Percentiles rank a stretch among this genome's conserved stretches.
Conservation (phyloP, 2,329 filamentous ascomycete species). For the Colletotrichum sp. region DNA sequence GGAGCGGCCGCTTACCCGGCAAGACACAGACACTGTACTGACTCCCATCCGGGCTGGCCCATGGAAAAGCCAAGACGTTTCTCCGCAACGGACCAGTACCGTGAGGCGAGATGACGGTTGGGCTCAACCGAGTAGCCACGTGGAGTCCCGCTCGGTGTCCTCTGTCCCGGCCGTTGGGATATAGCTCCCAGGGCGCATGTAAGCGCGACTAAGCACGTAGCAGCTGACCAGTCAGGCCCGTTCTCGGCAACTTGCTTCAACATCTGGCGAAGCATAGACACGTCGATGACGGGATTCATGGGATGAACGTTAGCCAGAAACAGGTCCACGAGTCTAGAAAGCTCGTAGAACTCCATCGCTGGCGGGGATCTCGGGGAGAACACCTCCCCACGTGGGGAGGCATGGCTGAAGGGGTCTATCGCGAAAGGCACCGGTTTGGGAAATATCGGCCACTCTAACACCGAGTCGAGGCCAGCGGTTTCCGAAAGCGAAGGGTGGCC, state of each 20-base stretch:
- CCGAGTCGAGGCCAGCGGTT: conserved; percentile 16
- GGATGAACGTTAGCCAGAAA: conserved; percentile 13
- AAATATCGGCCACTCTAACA: conserved; percentile 18
- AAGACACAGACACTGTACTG: conserved; percentile 21
- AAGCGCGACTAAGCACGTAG: conserved; percentile 20
- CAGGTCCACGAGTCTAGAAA: conserved; percentile 6
- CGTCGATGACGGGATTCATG: conserved; percentile 17
- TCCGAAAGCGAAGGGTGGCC: neutral
- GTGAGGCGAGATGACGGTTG: conserved; percentile 12
- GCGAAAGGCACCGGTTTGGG: conserved; percentile 19
- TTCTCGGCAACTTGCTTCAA: conserved; percentile 21
- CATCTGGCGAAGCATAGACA: conserved; percentile 4
- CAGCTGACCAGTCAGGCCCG: conserved; percentile 21
- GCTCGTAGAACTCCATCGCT: conserved; percentile 16
- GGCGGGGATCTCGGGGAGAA: conserved; percentile 11
- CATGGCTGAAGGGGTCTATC: conserved; percentile 7
- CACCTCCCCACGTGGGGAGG: neutral
- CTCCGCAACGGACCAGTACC: conserved; percentile 21
- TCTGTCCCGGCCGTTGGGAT: conserved; percentile 9
- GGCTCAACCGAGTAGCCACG: conserved; percentile 15
- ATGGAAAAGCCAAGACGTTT: conserved; percentile 20
- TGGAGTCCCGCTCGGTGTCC: conserved; percentile 12
- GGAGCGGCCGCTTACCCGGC: conserved; percentile 4
- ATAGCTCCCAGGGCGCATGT: conserved; percentile 19
- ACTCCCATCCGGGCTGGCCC: conserved; percentile 13